Evolutionary conservation across 2,329 filamentous ascomycete species (phyloP), one percentile per base, ranked within the genome.

Genomic region (Decorospora gaudefroyi): DNA sequence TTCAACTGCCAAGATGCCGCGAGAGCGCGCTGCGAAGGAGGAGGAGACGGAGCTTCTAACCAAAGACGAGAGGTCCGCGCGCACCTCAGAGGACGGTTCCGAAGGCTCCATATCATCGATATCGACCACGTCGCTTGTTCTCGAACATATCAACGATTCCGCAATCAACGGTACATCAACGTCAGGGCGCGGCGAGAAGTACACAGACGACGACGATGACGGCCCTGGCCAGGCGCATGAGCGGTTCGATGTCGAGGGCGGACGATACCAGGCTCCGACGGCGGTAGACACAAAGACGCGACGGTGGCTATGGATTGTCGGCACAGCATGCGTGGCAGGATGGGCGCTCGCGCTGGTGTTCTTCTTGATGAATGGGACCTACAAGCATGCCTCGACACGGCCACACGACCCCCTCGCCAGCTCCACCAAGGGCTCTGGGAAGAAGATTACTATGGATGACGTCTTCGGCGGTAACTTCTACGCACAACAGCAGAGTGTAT

Each of bases 41-140:
- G 74, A 77, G 61, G 74, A 77, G 66, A 67, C 70, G 42, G 67
- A 73, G 57, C 74, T 74, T 46, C 67, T 78, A 15, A 73, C 69
- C 18, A 61, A 62, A 33, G 55, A 68, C 25, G 61, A 69, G 40
- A 48, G 50, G 34, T 47, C 61, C 26, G 42, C 61, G 42, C 64
- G 61, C 46, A 46, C 51, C 46, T 70, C 68, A 45, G 62, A 69
- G 49, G 69, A 68, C 51, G 61, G 61, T 31, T 67, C 56, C 4
- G 63, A 65, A 39, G 79, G 79, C 50, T 89, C 88, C 3, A 69
- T 81, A 31, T 88, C 86, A n/a, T 86, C 86, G 27, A 84, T 84
- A n/a, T 93, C 88, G 22, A 92, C 88, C 8, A 90, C 86, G 3
- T 92, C 88, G 59, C 77, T 93, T 10, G 82, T 93, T 40, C 88